A percentile compares a stretch with the other conserved stretches of the same genome.
These are phyloP conservation scores for Macaranga tanarius DNA, from an alignment of 441 rosid genomes.

Conservation along the genomic window DNA sequence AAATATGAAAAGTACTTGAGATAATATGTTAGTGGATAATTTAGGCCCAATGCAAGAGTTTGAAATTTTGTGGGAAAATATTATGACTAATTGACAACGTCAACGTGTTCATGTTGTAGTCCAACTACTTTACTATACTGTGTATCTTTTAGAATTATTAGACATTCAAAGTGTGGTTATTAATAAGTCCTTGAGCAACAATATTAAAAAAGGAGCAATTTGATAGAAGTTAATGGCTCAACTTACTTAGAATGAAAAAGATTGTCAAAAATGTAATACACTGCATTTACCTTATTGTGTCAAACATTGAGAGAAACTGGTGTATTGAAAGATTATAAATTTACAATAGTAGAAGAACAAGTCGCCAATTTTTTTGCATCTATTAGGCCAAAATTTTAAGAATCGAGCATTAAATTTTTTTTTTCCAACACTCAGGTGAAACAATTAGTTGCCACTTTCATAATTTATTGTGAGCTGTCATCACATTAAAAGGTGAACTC, in stretches of 20 bases:
- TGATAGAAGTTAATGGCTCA: not conserved
- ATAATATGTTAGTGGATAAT: no score
- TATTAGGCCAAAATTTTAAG: not conserved
- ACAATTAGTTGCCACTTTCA: not conserved
- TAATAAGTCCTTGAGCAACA: no score
- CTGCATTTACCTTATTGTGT: not conserved
- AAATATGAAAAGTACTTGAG: no score
- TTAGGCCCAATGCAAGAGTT: no score
- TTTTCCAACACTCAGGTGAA: not conserved
- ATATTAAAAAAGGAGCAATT: not conserved
- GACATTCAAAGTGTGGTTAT: no score
- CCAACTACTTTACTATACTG: no score
- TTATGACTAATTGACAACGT: no score
- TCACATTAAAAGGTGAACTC: not conserved
- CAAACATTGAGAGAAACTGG: not conserved
- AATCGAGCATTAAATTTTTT: not conserved
- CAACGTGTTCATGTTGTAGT: no score
- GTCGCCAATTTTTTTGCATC: not conserved
- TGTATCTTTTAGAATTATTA: no score
- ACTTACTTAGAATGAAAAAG: not conserved
- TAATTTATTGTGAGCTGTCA: not conserved
- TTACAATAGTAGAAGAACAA: not conserved
- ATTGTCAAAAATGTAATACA: not conserved
- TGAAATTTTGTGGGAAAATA: no score
- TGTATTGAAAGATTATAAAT: not conserved